These are phyloP conservation scores for Fusarium sp. DNA, from an alignment of 2,329 filamentous ascomycete genomes.

Conservation along the genomic window DNA sequence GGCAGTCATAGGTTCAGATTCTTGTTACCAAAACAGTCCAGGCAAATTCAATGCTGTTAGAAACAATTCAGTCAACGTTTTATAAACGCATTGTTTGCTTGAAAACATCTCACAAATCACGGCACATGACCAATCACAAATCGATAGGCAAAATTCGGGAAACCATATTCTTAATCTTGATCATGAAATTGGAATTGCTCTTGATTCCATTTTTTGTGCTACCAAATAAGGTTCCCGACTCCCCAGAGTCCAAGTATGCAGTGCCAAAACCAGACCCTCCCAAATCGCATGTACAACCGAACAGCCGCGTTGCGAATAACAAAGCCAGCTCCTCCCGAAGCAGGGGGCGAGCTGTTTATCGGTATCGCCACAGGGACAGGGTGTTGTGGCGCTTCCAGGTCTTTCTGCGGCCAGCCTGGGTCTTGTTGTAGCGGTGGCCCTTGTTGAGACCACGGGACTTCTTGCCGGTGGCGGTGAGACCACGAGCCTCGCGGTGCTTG, in stretches of 20 bases:
- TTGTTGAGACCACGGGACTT: constrained; percentile 99
- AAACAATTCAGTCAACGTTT: not conserved
- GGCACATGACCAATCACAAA: not conserved
- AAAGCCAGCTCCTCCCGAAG: constrained; percentile 12
- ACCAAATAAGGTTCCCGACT: constrained; percentile 49
- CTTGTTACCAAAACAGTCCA: not conserved
- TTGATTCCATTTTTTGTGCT: constrained; percentile 50
- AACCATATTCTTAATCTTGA: constrained; percentile 44
- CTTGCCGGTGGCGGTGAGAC: constrained; percentile 99
- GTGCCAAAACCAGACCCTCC: constrained; percentile 49
- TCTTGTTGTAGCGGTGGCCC: constrained; percentile 99
- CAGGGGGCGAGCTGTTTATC: constrained; percentile 65
- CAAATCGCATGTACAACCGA: constrained; percentile 37
- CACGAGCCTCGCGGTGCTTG: constrained; percentile 99
- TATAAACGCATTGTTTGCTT: not conserved
- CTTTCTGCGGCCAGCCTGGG: constrained; percentile 95
- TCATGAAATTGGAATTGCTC: constrained; percentile 46
- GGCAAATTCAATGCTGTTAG: not conserved
- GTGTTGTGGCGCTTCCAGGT: constrained; percentile 99
- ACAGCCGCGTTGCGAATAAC: constrained; percentile 21
- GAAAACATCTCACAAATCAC: not conserved
- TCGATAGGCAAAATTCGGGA: constrained; percentile 21
- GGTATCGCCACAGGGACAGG: constrained; percentile 98
- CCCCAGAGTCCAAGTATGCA: constrained; percentile 49
- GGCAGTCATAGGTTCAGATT: not conserved